These are phyloP conservation scores for Pholiota microspora DNA, from an alignment of 768 basidiomycete genomes.

Conservation along the genomic window DNA sequence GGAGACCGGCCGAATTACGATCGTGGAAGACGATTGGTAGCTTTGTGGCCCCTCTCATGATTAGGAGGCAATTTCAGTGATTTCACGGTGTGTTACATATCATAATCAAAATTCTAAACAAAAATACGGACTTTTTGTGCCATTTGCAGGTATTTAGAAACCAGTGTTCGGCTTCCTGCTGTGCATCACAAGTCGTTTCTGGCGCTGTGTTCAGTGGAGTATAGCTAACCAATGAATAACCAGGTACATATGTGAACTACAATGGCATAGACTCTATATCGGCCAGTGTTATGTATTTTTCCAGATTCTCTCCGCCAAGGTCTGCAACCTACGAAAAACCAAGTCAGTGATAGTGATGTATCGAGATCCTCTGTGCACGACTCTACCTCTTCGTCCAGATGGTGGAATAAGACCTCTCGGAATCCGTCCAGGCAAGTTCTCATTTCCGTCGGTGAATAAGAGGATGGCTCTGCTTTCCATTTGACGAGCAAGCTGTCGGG, in stretches of 20 bases:
- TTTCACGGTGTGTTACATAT: background rate
- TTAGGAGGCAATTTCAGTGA: background rate
- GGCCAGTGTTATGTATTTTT: conserved; percentile 50
- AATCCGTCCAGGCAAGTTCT: conserved; percentile 47
- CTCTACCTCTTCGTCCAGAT: conserved; percentile 53
- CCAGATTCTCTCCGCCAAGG: conserved; percentile 47
- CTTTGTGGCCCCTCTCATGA: too few species aligned
- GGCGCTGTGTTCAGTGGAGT: too few species aligned
- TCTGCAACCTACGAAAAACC: conserved; percentile 39
- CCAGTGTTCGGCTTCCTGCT: background rate
- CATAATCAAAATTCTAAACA: background rate
- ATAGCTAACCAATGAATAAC: too few species aligned
- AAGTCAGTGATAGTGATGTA: background rate
- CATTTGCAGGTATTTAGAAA: background rate
- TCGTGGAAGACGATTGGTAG: conserved; percentile 31
- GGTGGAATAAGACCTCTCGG: conserved; percentile 45
- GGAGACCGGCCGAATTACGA: conserved; percentile 25
- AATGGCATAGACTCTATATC: conserved; percentile 26
- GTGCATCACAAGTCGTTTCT: too few species aligned
- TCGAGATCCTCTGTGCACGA: background rate
- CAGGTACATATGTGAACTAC: too few species aligned
- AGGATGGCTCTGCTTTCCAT: conserved; percentile 39
- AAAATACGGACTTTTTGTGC: background rate
- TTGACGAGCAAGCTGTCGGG: conserved; percentile 38
- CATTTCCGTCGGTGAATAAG: conserved; percentile 52